These are phyloP conservation scores for Infundibulicybe gibba DNA, from an alignment of 768 basidiomycete genomes.

Conservation along the genomic window DNA sequence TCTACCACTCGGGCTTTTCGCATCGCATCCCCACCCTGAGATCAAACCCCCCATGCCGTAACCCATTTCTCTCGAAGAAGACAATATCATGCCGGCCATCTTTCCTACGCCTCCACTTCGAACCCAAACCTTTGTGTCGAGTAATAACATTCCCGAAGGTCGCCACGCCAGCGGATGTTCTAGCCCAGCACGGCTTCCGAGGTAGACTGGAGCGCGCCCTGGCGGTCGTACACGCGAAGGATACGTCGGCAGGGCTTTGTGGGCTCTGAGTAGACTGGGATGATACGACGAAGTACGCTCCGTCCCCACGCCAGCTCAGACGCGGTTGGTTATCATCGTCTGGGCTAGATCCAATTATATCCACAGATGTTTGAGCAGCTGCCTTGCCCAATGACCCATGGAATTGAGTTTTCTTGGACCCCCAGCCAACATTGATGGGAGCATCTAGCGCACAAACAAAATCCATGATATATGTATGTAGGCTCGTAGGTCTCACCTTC, in stretches of 20 bases:
- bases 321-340: constrained; percentile 71
- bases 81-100: constrained; percentile 80
- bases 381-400: constrained; percentile 92
- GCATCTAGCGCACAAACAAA: constrained; percentile 46
- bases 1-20: constrained; percentile 29
- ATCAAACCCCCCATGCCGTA: constrained; percentile 87
- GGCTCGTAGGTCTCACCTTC: constrained; percentile 62
- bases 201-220: constrained; percentile 75
- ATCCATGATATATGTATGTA: too few species aligned
- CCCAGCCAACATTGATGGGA: constrained; percentile 97
- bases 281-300: constrained; percentile 83
- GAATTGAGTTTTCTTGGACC: constrained; percentile 94
- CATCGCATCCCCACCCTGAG: constrained; percentile 36
- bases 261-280: constrained; percentile 47
- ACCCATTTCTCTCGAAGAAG: constrained; percentile 94
- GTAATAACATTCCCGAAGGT: constrained; percentile 86
- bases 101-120: constrained; percentile 62
- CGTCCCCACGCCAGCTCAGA: constrained; percentile 94
- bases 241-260: constrained; percentile 40
- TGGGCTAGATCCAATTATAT: constrained; percentile 48
- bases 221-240: constrained; percentile 73
- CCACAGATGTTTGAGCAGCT: constrained; percentile 51
- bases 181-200: constrained; percentile 82
- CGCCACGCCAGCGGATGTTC: constrained; percentile 83
- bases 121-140: constrained; percentile 79